A percentile compares a stretch with the other conserved stretches of the same genome.
Evolutionary conservation across 2,329 filamentous ascomycete genomes (phyloP).

Genomic region (Penicillium sp.): DNA sequence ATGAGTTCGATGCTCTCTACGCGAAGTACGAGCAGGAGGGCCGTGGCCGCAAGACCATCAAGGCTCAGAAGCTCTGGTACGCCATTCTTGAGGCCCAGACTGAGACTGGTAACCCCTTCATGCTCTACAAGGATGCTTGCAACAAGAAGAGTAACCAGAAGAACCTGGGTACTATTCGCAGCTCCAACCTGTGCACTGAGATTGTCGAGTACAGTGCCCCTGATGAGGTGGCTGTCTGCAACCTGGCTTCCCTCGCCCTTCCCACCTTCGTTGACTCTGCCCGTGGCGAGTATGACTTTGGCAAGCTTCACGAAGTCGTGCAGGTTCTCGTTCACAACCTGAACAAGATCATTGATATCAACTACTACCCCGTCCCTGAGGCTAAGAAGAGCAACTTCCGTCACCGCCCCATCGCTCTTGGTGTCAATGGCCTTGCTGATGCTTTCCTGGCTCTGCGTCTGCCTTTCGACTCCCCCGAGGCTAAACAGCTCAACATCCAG

Average conservation of each 20-base stretch:
- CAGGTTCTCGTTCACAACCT: slow-evolving; percentile 91
- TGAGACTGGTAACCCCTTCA: slow-evolving; percentile 98
- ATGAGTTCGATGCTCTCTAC: slow-evolving; percentile 94
- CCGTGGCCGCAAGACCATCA: slow-evolving; percentile 83
- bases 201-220: slow-evolving; percentile 97
- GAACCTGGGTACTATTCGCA: slow-evolving; percentile 97
- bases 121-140: slow-evolving; percentile 98
- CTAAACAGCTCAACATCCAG: slow-evolving; percentile 89
- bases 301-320: slow-evolving; percentile 92
- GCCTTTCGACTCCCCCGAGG: slow-evolving; percentile 95
- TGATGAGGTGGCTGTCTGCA: slow-evolving; percentile 98
- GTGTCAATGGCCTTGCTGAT: slow-evolving; percentile 96
- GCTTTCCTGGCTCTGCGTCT: slow-evolving; percentile 95
- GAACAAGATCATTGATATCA: slow-evolving; percentile 98
- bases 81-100: slow-evolving; percentile 97
- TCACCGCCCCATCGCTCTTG: slow-evolving; percentile 91
- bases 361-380: slow-evolving; percentile 96
- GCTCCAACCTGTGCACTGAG: slow-evolving; percentile 98
- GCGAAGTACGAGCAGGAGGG: slow-evolving; percentile 84
- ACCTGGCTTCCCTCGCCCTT: slow-evolving; percentile 89
- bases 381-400: slow-evolving; percentile 95
- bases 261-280: slow-evolving; percentile 87
- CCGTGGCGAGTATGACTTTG: slow-evolving; percentile 85
- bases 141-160: slow-evolving; percentile 99
- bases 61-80: slow-evolving; percentile 99